These are phyloP conservation scores for Stachybotrys elegans DNA, from an alignment of 2,329 filamentous ascomycete species.

Conservation along the genomic window DNA sequence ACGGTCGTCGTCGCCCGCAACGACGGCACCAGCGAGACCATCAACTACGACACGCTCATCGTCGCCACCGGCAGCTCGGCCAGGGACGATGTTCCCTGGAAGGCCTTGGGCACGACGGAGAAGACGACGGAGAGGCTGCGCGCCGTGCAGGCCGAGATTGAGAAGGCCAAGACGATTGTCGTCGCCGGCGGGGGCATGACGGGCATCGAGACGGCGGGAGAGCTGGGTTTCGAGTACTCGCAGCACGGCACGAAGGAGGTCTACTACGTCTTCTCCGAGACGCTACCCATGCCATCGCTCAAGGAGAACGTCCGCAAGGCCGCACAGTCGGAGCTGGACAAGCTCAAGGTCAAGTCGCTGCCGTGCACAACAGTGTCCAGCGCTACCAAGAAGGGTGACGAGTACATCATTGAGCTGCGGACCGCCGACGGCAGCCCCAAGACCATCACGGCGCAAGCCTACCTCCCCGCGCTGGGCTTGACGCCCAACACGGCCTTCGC, in stretches of 20 bases:
- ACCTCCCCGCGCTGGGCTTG: conserved; percentile 45
- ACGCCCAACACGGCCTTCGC: conserved; percentile 49
- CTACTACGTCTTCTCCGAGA: conserved; percentile 33
- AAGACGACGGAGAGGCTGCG: conserved; percentile 35
- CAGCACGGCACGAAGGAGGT: conserved; percentile 39
- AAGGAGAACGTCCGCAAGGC: conserved; percentile 33
- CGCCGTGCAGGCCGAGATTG: conserved; percentile 30
- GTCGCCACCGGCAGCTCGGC: conserved; percentile 47
- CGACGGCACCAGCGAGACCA: conserved; percentile 24
- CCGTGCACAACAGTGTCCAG: conserved; percentile 31
- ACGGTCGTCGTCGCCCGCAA: conserved; percentile 34
- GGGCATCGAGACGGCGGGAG: conserved; percentile 45
- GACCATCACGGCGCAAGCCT: conserved; percentile 36
- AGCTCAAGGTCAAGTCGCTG: conserved; percentile 37
- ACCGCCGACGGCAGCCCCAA: conserved; percentile 25
- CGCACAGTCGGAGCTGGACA: conserved; percentile 32
- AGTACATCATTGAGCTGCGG: conserved; percentile 29
- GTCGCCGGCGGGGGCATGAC: conserved; percentile 47
- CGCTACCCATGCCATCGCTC: conserved; percentile 31
- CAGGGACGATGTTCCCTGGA: conserved; percentile 43
- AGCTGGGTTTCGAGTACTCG: conserved; percentile 43
- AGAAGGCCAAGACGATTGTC: conserved; percentile 40
- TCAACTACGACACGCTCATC: conserved; percentile 48
- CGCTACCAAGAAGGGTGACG: conserved; percentile 15
- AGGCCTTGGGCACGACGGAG: conserved; percentile 36